Conservation (phyloP, 2,329 filamentous ascomycete genomes). For the Sphaerulina vaccinii region DNA sequence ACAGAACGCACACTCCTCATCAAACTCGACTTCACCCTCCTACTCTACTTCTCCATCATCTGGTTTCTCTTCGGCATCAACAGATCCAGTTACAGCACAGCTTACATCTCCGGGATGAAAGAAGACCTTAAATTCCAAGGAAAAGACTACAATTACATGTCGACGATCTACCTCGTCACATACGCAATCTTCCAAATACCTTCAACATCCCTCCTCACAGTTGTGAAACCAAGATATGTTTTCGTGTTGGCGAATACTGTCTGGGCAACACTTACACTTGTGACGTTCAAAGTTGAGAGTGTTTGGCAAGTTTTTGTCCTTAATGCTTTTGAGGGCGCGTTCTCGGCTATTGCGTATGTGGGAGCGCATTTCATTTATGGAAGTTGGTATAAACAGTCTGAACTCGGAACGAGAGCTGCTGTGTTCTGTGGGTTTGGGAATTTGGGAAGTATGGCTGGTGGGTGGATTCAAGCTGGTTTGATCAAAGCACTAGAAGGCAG, state of each 20-base stretch:
- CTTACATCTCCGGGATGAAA: constrained; percentile 56
- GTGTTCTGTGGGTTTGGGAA: constrained; percentile 47
- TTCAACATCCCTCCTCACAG: constrained; percentile 43
- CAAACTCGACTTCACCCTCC: constrained; percentile 22
- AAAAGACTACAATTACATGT: constrained; percentile 26
- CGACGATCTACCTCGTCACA: constrained; percentile 37
- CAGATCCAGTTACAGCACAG: constrained; percentile 46
- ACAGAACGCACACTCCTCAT: constrained; percentile 18
- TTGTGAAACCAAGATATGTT: constrained; percentile 43
- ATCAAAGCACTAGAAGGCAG: constrained; percentile 40
- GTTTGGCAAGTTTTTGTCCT: constrained; percentile 48
- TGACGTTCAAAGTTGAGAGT: constrained; percentile 45
- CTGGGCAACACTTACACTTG: constrained; percentile 47
- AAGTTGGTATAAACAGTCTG: constrained; percentile 47
- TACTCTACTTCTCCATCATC: constrained; percentile 46
- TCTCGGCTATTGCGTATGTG: constrained; percentile 45
- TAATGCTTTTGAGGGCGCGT: constrained; percentile 47
- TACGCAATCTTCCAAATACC: constrained; percentile 50
- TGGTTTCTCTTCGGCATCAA: constrained; percentile 51
- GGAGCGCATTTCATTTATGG: constrained; percentile 49
- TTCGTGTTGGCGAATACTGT: constrained; percentile 46
- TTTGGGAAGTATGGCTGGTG: constrained; percentile 46
- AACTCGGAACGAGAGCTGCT: constrained; percentile 44
- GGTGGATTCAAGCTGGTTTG: constrained; percentile 48
- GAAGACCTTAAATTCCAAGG: constrained; percentile 49